Evolutionary conservation across 176 grass and related monocot species (phyloP).

Genomic region (Oryza glumipatula): DNA sequence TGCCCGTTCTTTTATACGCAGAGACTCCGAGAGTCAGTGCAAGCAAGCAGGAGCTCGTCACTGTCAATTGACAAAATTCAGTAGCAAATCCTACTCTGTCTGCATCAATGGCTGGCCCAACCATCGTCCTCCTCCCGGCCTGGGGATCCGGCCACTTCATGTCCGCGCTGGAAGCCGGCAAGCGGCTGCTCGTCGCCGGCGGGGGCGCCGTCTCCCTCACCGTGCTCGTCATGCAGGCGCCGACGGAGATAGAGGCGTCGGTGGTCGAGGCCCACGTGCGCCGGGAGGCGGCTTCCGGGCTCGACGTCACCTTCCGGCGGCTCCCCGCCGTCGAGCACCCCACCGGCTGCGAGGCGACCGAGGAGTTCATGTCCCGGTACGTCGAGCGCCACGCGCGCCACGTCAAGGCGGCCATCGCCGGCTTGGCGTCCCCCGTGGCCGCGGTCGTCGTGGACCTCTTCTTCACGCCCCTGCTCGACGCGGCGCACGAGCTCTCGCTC

Average conservation of each 20-base stretch:
- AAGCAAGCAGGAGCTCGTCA: not conserved
- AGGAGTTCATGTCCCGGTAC: constrained; percentile 27
- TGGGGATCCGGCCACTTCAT: constrained; percentile 49
- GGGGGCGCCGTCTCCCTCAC: constrained; percentile 39
- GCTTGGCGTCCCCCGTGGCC: constrained; percentile 18
- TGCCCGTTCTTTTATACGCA: not conserved
- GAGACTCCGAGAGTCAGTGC: not conserved
- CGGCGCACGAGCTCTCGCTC: constrained; percentile 33
- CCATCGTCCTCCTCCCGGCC: constrained; percentile 36
- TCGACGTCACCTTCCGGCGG: constrained; percentile 31
- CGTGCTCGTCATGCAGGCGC: constrained; percentile 32
- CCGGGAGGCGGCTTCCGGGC: constrained; percentile 10
- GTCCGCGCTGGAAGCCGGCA: constrained; percentile 40
- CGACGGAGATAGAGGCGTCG: not conserved
- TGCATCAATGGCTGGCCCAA: constrained; percentile 6
- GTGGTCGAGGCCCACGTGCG: constrained; percentile 24
- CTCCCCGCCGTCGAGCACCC: constrained; percentile 46
- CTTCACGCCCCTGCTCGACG: constrained; percentile 31
- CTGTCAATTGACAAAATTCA: not conserved
- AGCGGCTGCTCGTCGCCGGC: constrained; percentile 30
- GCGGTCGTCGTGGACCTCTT: constrained; percentile 49
- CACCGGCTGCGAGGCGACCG: not conserved
- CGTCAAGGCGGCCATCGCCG: constrained; percentile 40
- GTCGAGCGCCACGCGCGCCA: constrained; percentile 17
- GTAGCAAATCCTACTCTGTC: not conserved